These are phyloP conservation scores for Metrosideros polymorpha DNA, from an alignment of 441 rosid genomes.

Conservation along the genomic window DNA sequence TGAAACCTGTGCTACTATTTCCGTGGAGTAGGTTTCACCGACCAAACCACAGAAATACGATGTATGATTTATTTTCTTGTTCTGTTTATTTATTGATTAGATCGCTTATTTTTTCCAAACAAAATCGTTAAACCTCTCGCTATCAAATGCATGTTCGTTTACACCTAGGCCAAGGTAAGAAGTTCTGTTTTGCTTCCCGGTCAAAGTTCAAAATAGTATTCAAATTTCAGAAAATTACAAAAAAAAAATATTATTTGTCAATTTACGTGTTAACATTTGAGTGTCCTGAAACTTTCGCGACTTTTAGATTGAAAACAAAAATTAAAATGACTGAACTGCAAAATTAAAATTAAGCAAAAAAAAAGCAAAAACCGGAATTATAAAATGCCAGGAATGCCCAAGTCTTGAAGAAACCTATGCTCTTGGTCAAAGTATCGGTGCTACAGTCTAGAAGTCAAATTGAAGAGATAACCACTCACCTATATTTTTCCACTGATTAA, in stretches of 20 bases:
- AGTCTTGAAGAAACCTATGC: too few relatives aligned
- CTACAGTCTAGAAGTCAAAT: background rate
- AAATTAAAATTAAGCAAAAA: background rate
- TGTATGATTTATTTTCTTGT: too few relatives aligned
- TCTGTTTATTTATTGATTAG: too few relatives aligned
- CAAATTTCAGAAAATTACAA: too few relatives aligned
- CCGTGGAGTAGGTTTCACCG: background rate
- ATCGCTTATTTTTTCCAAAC: too few relatives aligned
- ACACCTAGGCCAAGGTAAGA: background rate
- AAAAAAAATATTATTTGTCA: too few relatives aligned
- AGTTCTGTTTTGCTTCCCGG: background rate
- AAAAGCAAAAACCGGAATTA: background rate
- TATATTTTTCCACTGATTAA: background rate
- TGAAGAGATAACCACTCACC: background rate
- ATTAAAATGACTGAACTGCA: background rate
- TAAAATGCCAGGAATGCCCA: background rate
- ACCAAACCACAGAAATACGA: too few relatives aligned
- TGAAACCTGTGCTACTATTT: too few relatives aligned
- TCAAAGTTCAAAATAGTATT: background rate
- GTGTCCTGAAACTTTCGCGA: background rate
- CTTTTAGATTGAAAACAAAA: background rate
- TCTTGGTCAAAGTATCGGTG: background rate
- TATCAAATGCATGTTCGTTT: background rate
- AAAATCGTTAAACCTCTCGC: background rate
- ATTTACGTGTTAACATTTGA: too few relatives aligned